These are phyloP conservation scores for Tilletia indica DNA, from an alignment of 1,284 basidiomycete species.

Conservation along the genomic window DNA sequence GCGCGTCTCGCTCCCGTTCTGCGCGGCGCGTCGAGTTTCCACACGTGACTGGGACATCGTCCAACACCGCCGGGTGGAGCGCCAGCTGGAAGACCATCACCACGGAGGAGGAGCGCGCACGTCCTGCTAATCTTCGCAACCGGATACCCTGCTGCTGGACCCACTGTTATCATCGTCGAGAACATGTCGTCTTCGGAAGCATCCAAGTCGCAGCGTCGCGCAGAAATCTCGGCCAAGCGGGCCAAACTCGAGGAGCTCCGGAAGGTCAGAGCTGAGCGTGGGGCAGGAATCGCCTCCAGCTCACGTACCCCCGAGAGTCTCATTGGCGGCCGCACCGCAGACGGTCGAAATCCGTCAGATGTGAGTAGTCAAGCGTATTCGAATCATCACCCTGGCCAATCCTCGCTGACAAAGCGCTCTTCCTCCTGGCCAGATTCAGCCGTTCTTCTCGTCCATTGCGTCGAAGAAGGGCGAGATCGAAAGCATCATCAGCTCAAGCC, in stretches of 20 bases:
- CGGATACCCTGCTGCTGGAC: too few relatives aligned
- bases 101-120: too few relatives aligned
- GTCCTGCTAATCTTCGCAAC: too few relatives aligned
- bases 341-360: slow-evolving; percentile 20
- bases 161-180: neutral
- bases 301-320: slow-evolving; percentile 24
- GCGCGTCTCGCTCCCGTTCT: neutral
- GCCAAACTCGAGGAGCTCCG: slow-evolving; percentile 81
- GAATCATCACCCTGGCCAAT: neutral
- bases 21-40: neutral
- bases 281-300: slow-evolving; percentile 56
- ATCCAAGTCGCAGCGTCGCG: slow-evolving; percentile 60
- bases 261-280: slow-evolving; percentile 69
- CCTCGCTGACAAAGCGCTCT: neutral
- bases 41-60: too few relatives aligned
- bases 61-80: too few relatives aligned
- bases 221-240: slow-evolving; percentile 88
- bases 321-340: slow-evolving; percentile 18
- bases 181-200: neutral
- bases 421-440: neutral
- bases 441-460: slow-evolving; percentile 16
- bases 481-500: slow-evolving; percentile 14
- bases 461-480: slow-evolving; percentile 17
- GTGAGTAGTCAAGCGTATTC: slow-evolving; percentile 14
- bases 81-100: too few relatives aligned